Evolutionary conservation across 441 rosid genomes (phyloP).

Genomic region (Croton setiger): DNA sequence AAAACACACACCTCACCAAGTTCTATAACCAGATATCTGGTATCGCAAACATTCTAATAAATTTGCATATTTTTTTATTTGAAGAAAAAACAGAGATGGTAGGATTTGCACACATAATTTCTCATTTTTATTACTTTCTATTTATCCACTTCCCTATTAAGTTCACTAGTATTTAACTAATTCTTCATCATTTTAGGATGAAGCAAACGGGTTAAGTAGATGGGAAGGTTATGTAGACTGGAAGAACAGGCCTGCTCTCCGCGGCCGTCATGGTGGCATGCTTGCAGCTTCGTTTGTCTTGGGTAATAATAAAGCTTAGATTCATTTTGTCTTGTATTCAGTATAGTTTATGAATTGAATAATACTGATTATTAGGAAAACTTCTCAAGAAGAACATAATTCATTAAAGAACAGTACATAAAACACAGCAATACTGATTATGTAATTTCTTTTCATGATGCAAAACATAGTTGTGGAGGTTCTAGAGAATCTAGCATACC

Average conservation of each 20-base stretch:
- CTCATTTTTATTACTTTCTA: neutral
- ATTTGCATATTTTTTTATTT: neutral
- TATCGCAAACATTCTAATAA: neutral
- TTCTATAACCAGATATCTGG: constrained; percentile 13
- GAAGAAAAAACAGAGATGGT: constrained; percentile 26
- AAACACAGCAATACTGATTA: neutral
- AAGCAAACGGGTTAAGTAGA: constrained; percentile 26
- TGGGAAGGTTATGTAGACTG: constrained; percentile 78
- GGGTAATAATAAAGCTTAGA: constrained; percentile 31
- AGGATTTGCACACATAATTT: constrained; percentile 17
- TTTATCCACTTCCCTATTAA: neutral
- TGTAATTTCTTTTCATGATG: constrained; percentile 17
- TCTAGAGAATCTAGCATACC: constrained; percentile 80
- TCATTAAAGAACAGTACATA: neutral
- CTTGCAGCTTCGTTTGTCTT: constrained; percentile 78
- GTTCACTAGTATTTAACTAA: neutral
- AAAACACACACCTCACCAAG: constrained; percentile 13
- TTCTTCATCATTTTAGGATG: constrained; percentile 37
- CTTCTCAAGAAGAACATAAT: neutral
- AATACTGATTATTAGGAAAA: neutral
- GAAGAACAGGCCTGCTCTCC: constrained; percentile 61
- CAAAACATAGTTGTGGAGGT: constrained; percentile 55
- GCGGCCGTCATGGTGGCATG: constrained; percentile 76
- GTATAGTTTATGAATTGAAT: neutral
- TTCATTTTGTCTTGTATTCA: neutral